Evolutionary conservation across 768 basidiomycete genomes (phyloP), one percentile per base, ranked within the genome.

Genomic region (Amanita subjunquillea): DNA sequence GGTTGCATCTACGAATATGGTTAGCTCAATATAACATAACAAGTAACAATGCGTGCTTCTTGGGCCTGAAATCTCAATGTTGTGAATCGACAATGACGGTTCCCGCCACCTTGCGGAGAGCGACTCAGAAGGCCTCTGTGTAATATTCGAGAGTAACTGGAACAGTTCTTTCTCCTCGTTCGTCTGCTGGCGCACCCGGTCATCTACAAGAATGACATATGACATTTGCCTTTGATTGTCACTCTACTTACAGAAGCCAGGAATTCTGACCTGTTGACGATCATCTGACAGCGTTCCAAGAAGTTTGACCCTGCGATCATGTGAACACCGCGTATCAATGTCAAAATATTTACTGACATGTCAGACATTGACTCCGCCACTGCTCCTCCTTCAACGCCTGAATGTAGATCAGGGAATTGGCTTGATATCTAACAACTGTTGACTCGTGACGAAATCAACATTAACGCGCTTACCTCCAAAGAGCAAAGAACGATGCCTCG

Each of bases 331-430:
- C 37, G 6, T 20, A 32, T 48, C n/a, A 15, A 6, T 17, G 20
- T 15, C 41, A 1, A 12, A 27, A 25, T 39, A 12, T 39, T 8
- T 6, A 34, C 39, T 52, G 59, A 90, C 88, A 98, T 91, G 60
- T 98, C 96, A 46, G 83, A 72, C 87, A 98, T 91, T 0, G 96
- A 94, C 67, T 99, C 96, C 2, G 71, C 70, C 2, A 83, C 77
- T 1, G 81, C 87, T 13, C 96, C 96, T 30, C 96, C 96, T 60
- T 96, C 91, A 7, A 97, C 77, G 56, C 96, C 96, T 13, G 91
- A 93, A 65, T 99, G 96, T 40, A 90, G 72, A 64, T 97, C 95
- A 0, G 87, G 86, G 10, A 77, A 72, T 27, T 76, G 67, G 56
- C 80, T 90, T 4, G 76, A 76, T 53, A 97, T 82, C 82, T 90